These are phyloP conservation scores for Fusarium avenaceum DNA, from an alignment of 2,329 filamentous ascomycete genomes.

Conservation along the genomic window DNA sequence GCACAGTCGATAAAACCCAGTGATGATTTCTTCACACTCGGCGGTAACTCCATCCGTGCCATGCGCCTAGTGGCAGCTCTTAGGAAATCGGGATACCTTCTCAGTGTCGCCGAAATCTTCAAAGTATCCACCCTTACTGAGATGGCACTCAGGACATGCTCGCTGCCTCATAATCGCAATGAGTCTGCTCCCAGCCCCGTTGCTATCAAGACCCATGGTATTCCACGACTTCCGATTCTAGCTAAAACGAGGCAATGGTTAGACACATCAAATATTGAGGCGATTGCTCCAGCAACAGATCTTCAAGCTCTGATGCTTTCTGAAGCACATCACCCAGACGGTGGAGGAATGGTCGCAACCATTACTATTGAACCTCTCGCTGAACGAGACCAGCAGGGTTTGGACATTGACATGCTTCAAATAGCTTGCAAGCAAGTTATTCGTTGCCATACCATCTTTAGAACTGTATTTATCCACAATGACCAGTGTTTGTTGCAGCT, in stretches of 20 bases:
- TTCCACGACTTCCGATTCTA: neutral
- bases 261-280: neutral
- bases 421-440: neutral
- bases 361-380: neutral
- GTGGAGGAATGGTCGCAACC: neutral
- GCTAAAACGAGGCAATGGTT: neutral
- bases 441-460: neutral
- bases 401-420: neutral
- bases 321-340: neutral
- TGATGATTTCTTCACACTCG: neutral
- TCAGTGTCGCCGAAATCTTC: neutral
- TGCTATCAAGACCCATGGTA: too few relatives aligned
- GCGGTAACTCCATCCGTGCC: conserved; percentile 1
- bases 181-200: neutral
- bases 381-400: too few relatives aligned
- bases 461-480: neutral
- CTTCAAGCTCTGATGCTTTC: conserved; percentile 3
- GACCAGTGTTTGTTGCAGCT: neutral
- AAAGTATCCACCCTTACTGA: neutral
- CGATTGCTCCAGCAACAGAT: neutral
- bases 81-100: neutral
- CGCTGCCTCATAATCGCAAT: neutral
- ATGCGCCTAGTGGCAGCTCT: neutral
- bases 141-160: neutral
- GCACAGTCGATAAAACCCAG: neutral